Evolutionary conservation across 2,329 filamentous ascomycete species (phyloP), one percentile per base, ranked within the genome.

Genomic region (Cladorrhinum sp.): DNA sequence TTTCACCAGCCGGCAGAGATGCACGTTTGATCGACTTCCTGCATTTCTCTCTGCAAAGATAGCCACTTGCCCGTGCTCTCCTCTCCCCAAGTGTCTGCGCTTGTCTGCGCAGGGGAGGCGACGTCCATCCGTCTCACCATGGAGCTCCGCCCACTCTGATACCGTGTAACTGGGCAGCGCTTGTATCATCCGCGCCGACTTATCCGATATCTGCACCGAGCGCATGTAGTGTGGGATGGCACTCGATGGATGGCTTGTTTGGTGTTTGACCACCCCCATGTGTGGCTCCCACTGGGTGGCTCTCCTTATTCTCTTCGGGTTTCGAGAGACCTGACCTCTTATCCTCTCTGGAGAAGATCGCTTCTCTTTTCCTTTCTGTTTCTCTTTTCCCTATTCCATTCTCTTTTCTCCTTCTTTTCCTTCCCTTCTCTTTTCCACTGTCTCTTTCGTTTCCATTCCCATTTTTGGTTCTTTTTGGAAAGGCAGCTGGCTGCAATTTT

Each of bases 251-350:
- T 36, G 14, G 39, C n/a, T 49, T 23, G 54, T 57, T 57, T 46
- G 54, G 39, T 48, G 54, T 49, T 57, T 26, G 14, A 6, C n/a
- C 51, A 28, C 26, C 26, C 26, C 26, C 26, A 28, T 28, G 26
- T 28, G 26, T 28, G 26, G 26, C 26, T 28, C 26, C 4, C 26
- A 28, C 4, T 28, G 26, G 26, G 26, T 28, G 26, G 56, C 28
- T 23, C 23, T 28, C 23, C 30, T 50, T 52, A 14, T 20, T 23
- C 20, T 49, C 36, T 42, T 7, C 30, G 12, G 6, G 30, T n/a
- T n/a, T n/a, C n/a, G n/a, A n/a, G n/a, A 26, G 28, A 14, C n/a
- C 20, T 23, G 24, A 55, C 53, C 62, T 64, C 54, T 61, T 49
- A 28, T 6, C 50, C 21, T 51, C 50, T 18, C 30, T 9, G 14